Evolutionary conservation across 306 rosid genomes (phyloP).

Genomic region (Trifolium repens): DNA sequence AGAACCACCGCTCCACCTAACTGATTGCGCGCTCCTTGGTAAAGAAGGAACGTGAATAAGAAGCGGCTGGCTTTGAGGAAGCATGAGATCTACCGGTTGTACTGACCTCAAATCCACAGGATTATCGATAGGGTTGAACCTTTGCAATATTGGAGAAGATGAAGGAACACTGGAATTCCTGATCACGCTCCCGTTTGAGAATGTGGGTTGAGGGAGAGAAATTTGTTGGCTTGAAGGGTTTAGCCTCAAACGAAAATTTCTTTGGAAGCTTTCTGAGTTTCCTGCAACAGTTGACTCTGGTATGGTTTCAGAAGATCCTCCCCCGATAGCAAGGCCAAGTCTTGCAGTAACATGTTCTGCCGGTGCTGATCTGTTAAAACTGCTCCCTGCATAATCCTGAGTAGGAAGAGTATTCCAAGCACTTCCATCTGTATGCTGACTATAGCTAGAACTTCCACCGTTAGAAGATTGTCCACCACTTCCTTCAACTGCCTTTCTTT

Average conservation of each 20-base stretch:
- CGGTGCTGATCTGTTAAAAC: constrained; percentile 54
- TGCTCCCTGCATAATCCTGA: constrained; percentile 51
- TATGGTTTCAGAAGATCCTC: constrained; percentile 50
- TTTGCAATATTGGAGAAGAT: constrained; percentile 54
- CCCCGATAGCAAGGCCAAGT: constrained; percentile 59
- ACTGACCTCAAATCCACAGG: constrained; percentile 66
- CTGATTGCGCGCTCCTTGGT: constrained; percentile 67
- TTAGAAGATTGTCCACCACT: constrained; percentile 68
- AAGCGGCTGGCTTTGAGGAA: constrained; percentile 66
- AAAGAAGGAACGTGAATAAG: constrained; percentile 62
- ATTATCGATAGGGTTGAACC: constrained; percentile 60
- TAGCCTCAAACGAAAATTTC: constrained; percentile 77
- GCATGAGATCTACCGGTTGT: constrained; percentile 57
- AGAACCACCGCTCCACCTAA: constrained; percentile 75
- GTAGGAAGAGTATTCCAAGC: constrained; percentile 63
- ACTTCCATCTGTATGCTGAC: constrained; percentile 62
- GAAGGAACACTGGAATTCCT: constrained; percentile 66
- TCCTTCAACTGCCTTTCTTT: constrained; percentile 85
- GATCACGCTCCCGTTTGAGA: constrained; percentile 56
- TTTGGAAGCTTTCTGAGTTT: constrained; percentile 57
- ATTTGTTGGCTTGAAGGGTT: constrained; percentile 68
- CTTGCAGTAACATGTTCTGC: constrained; percentile 62
- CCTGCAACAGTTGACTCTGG: constrained; percentile 59
- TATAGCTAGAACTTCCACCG: constrained; percentile 77
- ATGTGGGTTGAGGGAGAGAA: constrained; percentile 50